Evolutionary conservation across 352 stramenopile genomes (phyloP).

Genomic region (Phytophthora nicotianae): DNA sequence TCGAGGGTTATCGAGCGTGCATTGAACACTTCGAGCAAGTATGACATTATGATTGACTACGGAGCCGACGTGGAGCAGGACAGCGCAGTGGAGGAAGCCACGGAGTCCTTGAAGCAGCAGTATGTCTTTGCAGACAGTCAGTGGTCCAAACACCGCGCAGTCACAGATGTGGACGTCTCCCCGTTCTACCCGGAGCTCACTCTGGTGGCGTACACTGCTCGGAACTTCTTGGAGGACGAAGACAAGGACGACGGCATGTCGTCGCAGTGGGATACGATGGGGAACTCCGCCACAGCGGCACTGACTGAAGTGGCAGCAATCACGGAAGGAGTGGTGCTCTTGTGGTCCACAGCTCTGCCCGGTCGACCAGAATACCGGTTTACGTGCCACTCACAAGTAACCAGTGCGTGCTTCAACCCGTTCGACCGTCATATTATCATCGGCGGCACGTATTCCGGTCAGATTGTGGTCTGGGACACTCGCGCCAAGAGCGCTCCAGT

Average conservation of each 20-base stretch:
- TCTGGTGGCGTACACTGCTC: slow-evolving; percentile 67
- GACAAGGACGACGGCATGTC: slow-evolving; percentile 55
- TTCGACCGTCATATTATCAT: slow-evolving; percentile 89
- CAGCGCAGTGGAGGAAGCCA: slow-evolving; percentile 53
- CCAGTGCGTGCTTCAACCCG: slow-evolving; percentile 86
- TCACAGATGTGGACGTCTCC: slow-evolving; percentile 85
- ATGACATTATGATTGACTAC: slow-evolving; percentile 89
- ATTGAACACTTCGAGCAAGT: slow-evolving; percentile 76
- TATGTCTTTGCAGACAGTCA: slow-evolving; percentile 78
- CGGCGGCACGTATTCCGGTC: slow-evolving; percentile 84
- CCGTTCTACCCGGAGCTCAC: slow-evolving; percentile 85
- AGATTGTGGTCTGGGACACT: slow-evolving; percentile 89
- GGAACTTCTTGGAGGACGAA: slow-evolving; percentile 78
- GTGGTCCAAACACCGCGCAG: slow-evolving; percentile 81
- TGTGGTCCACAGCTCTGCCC: slow-evolving; percentile 87
- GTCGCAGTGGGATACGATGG: slow-evolving; percentile 77
- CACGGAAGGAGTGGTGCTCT: slow-evolving; percentile 81
- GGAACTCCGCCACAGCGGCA: slow-evolving; percentile 50
- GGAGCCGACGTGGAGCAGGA: slow-evolving; percentile 73
- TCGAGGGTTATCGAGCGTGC: slow-evolving; percentile 83
- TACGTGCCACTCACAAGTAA: slow-evolving; percentile 87
- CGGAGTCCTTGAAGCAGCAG: slow-evolving; percentile 73
- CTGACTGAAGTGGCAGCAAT: slow-evolving; percentile 62
- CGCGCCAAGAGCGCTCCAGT: slow-evolving; percentile 81
- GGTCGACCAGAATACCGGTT: slow-evolving; percentile 86